These are phyloP conservation scores for Naganishia onofrii DNA, from an alignment of 768 basidiomycete species.

Conservation along the genomic window DNA sequence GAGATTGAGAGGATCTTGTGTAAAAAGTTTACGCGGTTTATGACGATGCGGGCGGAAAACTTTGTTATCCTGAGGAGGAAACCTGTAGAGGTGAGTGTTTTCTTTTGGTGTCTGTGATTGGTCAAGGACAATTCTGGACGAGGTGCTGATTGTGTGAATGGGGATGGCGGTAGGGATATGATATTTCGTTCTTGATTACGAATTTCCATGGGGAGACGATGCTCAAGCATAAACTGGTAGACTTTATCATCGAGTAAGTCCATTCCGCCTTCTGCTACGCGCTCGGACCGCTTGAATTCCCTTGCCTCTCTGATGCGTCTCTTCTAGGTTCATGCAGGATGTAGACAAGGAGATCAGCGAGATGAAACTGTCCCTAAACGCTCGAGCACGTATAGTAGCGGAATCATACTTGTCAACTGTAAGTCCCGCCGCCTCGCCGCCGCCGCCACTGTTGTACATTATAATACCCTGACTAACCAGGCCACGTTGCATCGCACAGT, in stretches of 20 bases:
- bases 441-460: not conserved
- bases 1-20: conserved; percentile 96
- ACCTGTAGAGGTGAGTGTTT: conserved; percentile 70
- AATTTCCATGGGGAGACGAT: conserved; percentile 96
- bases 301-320: no score
- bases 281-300: no score
- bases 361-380: conserved; percentile 96
- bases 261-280: no score
- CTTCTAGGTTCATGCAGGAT: conserved; percentile 75
- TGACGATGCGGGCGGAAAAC: conserved; percentile 98
- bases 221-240: conserved; percentile 99
- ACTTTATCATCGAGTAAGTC: conserved; percentile 95
- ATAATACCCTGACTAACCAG: not conserved
- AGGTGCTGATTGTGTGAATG: not conserved
- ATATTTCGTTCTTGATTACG: conserved; percentile 96
- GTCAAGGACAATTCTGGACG: not conserved
- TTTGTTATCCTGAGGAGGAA: conserved; percentile 94
- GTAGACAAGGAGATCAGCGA: conserved; percentile 99
- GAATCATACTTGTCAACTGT: conserved; percentile 74
- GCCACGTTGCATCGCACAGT: not conserved
- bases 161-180: conserved; percentile 72
- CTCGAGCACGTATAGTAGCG: conserved; percentile 91
- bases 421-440: not conserved
- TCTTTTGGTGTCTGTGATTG: no score
- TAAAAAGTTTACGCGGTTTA: conserved; percentile 96